These are phyloP conservation scores for Trichoderma sp. DNA, from an alignment of 2,329 filamentous ascomycete species.

Conservation along the genomic window DNA sequence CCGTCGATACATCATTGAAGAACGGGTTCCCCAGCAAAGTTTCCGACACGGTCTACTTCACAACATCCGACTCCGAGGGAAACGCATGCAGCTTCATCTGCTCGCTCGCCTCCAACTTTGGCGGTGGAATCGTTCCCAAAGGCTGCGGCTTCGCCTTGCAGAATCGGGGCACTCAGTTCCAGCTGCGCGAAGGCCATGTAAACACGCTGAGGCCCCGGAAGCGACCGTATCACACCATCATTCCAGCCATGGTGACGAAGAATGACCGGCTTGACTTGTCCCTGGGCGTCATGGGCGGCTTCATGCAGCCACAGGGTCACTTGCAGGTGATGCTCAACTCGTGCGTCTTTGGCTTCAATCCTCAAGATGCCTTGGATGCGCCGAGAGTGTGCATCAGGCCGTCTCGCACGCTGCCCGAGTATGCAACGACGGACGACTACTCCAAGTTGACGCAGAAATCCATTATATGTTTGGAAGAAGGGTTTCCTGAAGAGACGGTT, in stretches of 20 bases:
- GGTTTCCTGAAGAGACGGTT: constrained; percentile 1
- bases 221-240: constrained; percentile 21
- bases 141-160: constrained; percentile 18
- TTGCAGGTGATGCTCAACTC: constrained; percentile 26
- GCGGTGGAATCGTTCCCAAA: constrained; percentile 18
- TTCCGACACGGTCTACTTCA: constrained; percentile 21
- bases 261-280: not conserved
- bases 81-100: constrained; percentile 25
- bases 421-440: constrained; percentile 14
- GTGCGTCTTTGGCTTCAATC: constrained; percentile 25
- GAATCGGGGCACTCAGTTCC: constrained; percentile 16
- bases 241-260: constrained; percentile 20
- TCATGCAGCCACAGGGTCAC: constrained; percentile 22
- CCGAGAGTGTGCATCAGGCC: constrained; percentile 23
- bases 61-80: constrained; percentile 16
- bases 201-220: constrained; percentile 11
- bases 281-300: constrained; percentile 13
- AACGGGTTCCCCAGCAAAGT: constrained; percentile 4
- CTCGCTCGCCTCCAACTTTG: constrained; percentile 23
- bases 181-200: not conserved
- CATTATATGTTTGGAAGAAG: constrained; percentile 11
- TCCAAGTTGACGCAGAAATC: constrained; percentile 14
- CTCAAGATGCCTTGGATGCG: constrained; percentile 15
- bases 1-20: constrained; percentile 5
- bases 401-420: constrained; percentile 6